Evolutionary conservation across 805 yeast species (phyloP).

Genomic region (Yamadazyma scolyti): DNA sequence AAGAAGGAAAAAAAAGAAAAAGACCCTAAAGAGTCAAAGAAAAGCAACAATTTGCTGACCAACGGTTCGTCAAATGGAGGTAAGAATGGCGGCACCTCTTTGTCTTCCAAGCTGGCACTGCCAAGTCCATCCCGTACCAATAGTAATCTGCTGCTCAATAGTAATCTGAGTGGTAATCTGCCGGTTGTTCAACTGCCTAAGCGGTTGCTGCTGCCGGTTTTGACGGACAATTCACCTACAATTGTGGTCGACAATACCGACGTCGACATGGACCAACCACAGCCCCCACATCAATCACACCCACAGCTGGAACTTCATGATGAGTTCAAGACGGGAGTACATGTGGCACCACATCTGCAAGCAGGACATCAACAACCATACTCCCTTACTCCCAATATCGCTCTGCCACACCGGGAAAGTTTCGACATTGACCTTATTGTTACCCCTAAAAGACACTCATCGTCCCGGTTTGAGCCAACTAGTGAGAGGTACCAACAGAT

Average conservation of each 20-base stretch:
- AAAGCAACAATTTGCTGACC: constrained; percentile 2
- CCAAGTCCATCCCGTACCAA: constrained; percentile 33
- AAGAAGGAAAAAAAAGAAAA: constrained; percentile 37
- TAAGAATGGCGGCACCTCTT: constrained; percentile 14
- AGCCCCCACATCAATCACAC: neutral
- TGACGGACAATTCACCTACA: constrained; percentile 10
- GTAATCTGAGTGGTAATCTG: constrained; percentile 11
- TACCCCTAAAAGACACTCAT: constrained; percentile 83
- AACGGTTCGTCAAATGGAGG: constrained; percentile 4
- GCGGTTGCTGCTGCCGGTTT: constrained; percentile 7
- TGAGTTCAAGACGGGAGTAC: constrained; percentile 11
- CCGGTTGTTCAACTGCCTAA: constrained; percentile 15
- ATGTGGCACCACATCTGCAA: constrained; percentile 17
- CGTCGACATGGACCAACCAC: constrained; percentile 14
- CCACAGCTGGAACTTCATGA: too few species aligned
- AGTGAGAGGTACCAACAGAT: constrained; percentile 40
- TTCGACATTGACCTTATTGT: constrained; percentile 75
- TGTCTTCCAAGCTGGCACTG: constrained; percentile 24
- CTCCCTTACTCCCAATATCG: constrained; percentile 30
- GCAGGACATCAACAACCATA: constrained; percentile 16
- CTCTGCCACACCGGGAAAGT: constrained; percentile 61
- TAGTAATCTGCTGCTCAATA: constrained; percentile 22
- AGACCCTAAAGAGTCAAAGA: constrained; percentile 14
- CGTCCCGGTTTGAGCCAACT: constrained; percentile 85
- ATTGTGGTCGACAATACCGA: constrained; percentile 11